phyloP scores from a whole-genome alignment of 441 rosid species.

The Theobroma grandiflorum region DNA sequence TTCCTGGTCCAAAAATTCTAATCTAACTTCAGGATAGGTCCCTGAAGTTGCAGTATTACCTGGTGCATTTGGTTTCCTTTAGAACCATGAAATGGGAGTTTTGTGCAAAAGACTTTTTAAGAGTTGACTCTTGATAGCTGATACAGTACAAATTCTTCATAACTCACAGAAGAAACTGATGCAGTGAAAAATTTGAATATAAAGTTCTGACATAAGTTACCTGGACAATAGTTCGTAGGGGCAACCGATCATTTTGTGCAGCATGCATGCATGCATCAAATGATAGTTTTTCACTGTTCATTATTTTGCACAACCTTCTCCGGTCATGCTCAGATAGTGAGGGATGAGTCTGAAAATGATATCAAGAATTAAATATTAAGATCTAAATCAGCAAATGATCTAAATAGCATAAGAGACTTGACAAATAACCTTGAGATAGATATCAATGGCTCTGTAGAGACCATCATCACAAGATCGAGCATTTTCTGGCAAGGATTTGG shows the following conservation, averaged over 20 bases:
- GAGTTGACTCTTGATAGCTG: neutral
- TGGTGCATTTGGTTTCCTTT: neutral
- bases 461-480: slow-evolving; percentile 81
- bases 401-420: slow-evolving; percentile 20
- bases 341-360: slow-evolving; percentile 70
- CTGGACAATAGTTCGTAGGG: slow-evolving; percentile 81
- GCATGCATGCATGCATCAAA: slow-evolving; percentile 91
- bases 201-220: slow-evolving; percentile 39
- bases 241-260: slow-evolving; percentile 88
- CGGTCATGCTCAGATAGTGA: slow-evolving; percentile 71
- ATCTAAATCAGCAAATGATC: neutral
- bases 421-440: slow-evolving; percentile 75
- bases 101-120: neutral
- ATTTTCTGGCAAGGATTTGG: slow-evolving; percentile 72
- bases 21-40: neutral
- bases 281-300: slow-evolving; percentile 79
- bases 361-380: slow-evolving; percentile 2
- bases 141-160: neutral
- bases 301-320: slow-evolving; percentile 72
- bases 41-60: neutral
- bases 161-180: neutral
- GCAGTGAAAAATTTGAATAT: neutral
- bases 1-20: neutral
- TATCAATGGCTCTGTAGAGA: slow-evolving; percentile 89
- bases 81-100: neutral